Evolutionary conservation across 139 green algal species (phyloP), one percentile per base, ranked within the genome.

Genomic region (Chloropicon primus): DNA sequence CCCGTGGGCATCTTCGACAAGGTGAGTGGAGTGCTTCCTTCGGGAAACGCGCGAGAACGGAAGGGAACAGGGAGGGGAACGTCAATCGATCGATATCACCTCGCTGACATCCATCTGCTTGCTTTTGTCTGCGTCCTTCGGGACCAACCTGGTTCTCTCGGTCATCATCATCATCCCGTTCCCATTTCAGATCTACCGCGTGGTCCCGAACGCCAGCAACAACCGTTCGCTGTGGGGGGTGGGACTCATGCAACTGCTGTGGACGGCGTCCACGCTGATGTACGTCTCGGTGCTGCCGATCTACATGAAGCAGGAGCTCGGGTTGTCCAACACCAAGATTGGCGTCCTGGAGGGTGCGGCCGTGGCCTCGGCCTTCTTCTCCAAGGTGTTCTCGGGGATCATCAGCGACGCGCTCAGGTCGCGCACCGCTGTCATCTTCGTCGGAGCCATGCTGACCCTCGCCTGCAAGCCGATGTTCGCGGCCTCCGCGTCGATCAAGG

Each of bases 381-480:
- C 81, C 73, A 93, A 93, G 62, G 85, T 75, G 5, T 75, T 75
- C 72, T 75, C 72, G 5, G 72, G 72, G 5, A 28, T 80, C 27
- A 77, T 93, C 3, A 89, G 80, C 62, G 91, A 90, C 10, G 88
- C 89, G 1, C 72, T 85, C 26, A 89, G 88, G 1, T 84, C 82
- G 25, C 88, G 89, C 78, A 86, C 90, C 10, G 81, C 85, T 27
- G 88, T 96, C 84, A 84, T 96, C 27, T 82, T 96, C 72, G 89
- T 94, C 29, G 91, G 91, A n/a, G 91, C 88, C 0, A 72, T 91
- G 2, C 83, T 96, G 2, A 94, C 90, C 1, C 81, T 89, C 0
- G 54, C 89, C 24, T 93, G 90, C 87, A 96, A 96, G 84, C 91
- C 91, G 53, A 93, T 96, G 89, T 96, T 94, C 54, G 89, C 88